A percentile compares a stretch with the other conserved stretches of the same genome.
Evolutionary conservation across 2,329 filamentous ascomycete genomes (phyloP).

Genomic region (Penicillium sclerotigenum): DNA sequence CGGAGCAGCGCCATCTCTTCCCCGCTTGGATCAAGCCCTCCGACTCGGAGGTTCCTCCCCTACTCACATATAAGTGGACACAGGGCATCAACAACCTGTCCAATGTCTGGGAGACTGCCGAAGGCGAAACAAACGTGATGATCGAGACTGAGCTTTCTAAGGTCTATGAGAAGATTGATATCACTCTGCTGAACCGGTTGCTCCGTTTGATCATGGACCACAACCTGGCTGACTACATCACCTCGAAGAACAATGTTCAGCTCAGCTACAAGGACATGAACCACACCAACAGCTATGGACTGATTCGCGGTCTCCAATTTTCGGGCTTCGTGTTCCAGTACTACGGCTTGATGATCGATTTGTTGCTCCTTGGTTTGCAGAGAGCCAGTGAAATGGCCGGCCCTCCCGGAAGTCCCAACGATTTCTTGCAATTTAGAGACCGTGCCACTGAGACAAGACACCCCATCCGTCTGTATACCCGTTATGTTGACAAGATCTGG

Average conservation of each 20-base stretch:
- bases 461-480: conserved; percentile 93
- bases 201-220: conserved; percentile 98
- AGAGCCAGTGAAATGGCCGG: conserved; percentile 97
- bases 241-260: conserved; percentile 98
- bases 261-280: conserved; percentile 99
- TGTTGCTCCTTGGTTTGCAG: conserved; percentile 86
- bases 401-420: conserved; percentile 88
- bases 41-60: conserved; percentile 91
- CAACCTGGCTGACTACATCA: conserved; percentile 98
- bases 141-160: conserved; percentile 98
- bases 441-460: conserved; percentile 87
- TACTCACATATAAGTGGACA: conserved; percentile 97
- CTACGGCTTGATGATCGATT: conserved; percentile 92
- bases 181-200: conserved; percentile 90
- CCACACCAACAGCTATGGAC: conserved; percentile 96
- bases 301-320: conserved; percentile 97
- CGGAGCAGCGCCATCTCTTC: conserved; percentile 94
- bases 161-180: conserved; percentile 98
- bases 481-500: conserved; percentile 98
- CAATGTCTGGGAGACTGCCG: conserved; percentile 87
- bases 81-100: conserved; percentile 98
- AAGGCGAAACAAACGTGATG: conserved; percentile 97
- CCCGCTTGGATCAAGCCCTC: conserved; percentile 99
- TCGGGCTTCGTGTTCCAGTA: conserved; percentile 99
- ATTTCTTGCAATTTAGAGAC: conserved; percentile 96